Evolutionary conservation across 2,329 filamentous ascomycete species (phyloP).

Genomic region (Fusarium tanahbumbuense): DNA sequence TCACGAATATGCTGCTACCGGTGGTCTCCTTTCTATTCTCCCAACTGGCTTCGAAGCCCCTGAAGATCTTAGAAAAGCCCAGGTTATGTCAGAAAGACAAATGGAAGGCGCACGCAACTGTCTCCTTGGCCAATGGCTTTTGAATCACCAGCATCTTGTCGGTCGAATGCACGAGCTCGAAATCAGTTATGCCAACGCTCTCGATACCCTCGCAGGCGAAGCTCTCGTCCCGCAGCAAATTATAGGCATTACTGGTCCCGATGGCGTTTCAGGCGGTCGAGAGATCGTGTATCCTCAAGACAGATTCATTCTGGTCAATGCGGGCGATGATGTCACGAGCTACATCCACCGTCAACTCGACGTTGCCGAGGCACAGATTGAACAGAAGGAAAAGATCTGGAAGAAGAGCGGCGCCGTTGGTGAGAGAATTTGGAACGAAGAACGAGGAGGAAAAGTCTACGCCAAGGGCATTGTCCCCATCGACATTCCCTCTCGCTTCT

Average conservation of each 20-base stretch:
- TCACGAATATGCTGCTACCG: slow-evolving; percentile 66
- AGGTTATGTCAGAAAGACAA: slow-evolving; percentile 45
- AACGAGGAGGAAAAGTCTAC: slow-evolving; percentile 47
- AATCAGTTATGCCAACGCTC: slow-evolving; percentile 61
- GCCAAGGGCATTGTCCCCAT: slow-evolving; percentile 61
- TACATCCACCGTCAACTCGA: slow-evolving; percentile 62
- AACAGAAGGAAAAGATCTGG: slow-evolving; percentile 51
- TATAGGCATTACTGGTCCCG: slow-evolving; percentile 64
- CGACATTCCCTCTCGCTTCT: slow-evolving; percentile 64
- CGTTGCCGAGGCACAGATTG: slow-evolving; percentile 56
- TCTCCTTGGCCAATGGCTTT: slow-evolving; percentile 68
- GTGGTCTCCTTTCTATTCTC: slow-evolving; percentile 66
- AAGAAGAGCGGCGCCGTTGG: slow-evolving; percentile 55
- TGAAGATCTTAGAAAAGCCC: slow-evolving; percentile 44
- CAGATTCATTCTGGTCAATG: slow-evolving; percentile 66
- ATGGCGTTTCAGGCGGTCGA: slow-evolving; percentile 61
- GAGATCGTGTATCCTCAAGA: slow-evolving; percentile 67
- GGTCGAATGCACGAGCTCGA: slow-evolving; percentile 69
- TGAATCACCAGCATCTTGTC: slow-evolving; percentile 65
- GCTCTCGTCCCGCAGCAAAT: slow-evolving; percentile 63
- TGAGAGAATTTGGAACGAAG: slow-evolving; percentile 50
- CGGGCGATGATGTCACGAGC: slow-evolving; percentile 62
- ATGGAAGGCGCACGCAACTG: slow-evolving; percentile 60
- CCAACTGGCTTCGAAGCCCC: slow-evolving; percentile 53
- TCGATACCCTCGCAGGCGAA: slow-evolving; percentile 63